A percentile compares a stretch with the other conserved stretches of the same genome.
Evolutionary conservation across 1,284 basidiomycete species (phyloP).

Genomic region (Tetrapyrgos nigripes): DNA sequence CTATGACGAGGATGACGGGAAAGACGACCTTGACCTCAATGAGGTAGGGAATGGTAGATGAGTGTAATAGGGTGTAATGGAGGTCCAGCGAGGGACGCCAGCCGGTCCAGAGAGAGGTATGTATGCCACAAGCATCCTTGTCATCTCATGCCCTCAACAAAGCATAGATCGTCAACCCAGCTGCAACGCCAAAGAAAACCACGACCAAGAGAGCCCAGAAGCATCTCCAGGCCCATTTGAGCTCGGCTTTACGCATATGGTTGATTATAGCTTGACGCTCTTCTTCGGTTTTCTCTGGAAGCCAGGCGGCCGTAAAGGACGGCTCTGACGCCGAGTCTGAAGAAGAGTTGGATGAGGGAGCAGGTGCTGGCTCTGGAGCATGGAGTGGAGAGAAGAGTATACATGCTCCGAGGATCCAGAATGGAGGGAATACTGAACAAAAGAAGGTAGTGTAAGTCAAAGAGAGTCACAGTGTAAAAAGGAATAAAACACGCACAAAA

Average conservation of each 20-base stretch:
- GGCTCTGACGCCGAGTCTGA: constrained; percentile 7
- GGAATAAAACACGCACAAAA: constrained; percentile 38
- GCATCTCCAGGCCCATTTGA: constrained; percentile 49
- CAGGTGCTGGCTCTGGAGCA: constrained; percentile 21
- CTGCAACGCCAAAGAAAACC: constrained; percentile 22
- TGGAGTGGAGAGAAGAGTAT: constrained; percentile 38
- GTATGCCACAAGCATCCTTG: no score
- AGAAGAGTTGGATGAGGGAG: background rate
- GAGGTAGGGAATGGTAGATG: no score
- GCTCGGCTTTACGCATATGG: constrained; percentile 40
- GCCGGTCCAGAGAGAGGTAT: no score
- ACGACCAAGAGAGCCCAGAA: constrained; percentile 32
- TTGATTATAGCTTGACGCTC: constrained; percentile 48
- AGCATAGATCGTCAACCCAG: constrained; percentile 18
- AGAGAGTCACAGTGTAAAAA: background rate
- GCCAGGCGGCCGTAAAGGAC: constrained; percentile 34
- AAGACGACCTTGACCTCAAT: no score
- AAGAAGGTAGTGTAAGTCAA: constrained; percentile 1
- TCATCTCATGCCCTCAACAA: constrained; percentile 1
- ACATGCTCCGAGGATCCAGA: constrained; percentile 42
- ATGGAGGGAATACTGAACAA: constrained; percentile 40
- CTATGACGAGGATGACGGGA: no score
- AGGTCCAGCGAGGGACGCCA: no score
- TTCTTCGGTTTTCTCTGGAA: constrained; percentile 52
- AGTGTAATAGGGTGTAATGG: no score